A percentile compares a stretch with the other conserved stretches of the same genome.
phyloP scores from a whole-genome alignment of 2,329 filamentous ascomycete genomes.

The Neonectria magnoliae region DNA sequence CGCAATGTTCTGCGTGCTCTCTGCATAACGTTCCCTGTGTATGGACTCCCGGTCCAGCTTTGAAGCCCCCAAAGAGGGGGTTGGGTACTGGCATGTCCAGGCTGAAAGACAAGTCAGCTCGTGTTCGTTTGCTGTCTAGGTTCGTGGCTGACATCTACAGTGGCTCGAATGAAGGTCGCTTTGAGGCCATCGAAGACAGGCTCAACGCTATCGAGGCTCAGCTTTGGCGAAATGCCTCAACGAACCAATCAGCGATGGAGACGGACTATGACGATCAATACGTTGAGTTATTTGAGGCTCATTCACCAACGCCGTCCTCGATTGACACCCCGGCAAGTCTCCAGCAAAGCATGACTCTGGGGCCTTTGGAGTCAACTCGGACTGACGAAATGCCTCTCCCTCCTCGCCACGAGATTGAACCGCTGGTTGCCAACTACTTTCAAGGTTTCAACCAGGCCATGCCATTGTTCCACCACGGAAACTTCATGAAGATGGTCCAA shows the following conservation, averaged over 20 bases:
- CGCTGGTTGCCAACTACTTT: slow-evolving; percentile 8
- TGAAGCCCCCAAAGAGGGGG: neutral
- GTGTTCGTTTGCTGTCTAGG: neutral
- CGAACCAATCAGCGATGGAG: neutral
- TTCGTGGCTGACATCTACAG: neutral
- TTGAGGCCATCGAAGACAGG: neutral
- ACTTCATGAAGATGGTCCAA: neutral
- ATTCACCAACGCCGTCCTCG: neutral
- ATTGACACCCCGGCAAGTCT: neutral
- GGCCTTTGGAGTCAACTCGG: neutral
- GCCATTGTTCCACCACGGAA: neutral
- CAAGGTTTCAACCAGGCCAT: neutral
- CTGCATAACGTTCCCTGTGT: neutral
- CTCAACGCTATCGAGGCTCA: neutral
- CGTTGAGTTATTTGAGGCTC: neutral
- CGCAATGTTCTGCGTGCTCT: neutral
- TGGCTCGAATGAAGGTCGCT: neutral
- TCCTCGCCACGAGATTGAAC: neutral
- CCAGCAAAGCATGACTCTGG: neutral
- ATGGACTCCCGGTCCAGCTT: neutral
- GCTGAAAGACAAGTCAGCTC: neutral
- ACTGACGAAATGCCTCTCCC: slow-evolving; percentile 3
- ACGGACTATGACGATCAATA: neutral
- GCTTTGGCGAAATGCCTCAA: neutral
- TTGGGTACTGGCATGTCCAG: too few species aligned